phyloP scores from a whole-genome alignment of 129 eudicot species.

The Oenanthe sinensis region DNA sequence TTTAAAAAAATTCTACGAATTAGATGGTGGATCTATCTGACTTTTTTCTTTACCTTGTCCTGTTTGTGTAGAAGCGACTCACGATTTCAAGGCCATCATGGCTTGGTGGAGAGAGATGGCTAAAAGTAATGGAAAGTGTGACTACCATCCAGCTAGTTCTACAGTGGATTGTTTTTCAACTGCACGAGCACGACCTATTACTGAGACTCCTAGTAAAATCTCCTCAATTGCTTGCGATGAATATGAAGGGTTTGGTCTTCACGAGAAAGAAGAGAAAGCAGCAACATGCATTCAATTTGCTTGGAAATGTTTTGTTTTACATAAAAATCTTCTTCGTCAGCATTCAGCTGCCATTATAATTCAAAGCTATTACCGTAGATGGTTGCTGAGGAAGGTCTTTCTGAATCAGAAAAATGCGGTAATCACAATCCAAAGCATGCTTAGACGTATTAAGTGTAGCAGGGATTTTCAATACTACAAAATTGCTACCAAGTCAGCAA shows the following conservation, averaged over 20 bases:
- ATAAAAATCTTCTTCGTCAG: constrained; percentile 21
- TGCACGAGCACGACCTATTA: constrained; percentile 22
- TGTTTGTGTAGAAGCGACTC: constrained; percentile 34
- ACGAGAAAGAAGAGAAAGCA: constrained; percentile 31
- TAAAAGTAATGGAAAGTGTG: constrained; percentile 41
- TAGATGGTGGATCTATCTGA: not conserved
- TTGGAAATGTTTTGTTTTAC: constrained; percentile 22
- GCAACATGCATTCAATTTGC: constrained; percentile 32
- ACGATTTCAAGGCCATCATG: constrained; percentile 72
- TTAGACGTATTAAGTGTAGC: constrained; percentile 30
- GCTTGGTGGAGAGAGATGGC: constrained; percentile 99
- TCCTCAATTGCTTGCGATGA: not conserved
- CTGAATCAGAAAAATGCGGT: constrained; percentile 43
- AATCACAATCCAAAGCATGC: constrained; percentile 38
- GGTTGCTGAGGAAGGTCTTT: constrained; percentile 37
- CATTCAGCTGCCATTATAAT: constrained; percentile 54
- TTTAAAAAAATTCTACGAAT: not conserved
- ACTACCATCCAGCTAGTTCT: constrained; percentile 21
- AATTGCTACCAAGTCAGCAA: constrained; percentile 36
- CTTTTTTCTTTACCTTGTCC: not conserved
- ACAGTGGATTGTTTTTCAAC: constrained; percentile 19
- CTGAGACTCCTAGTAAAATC: constrained; percentile 24
- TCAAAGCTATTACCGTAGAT: constrained; percentile 58
- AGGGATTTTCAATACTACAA: constrained; percentile 29
- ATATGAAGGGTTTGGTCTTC: constrained; percentile 4